Evolutionary conservation across 106 monocot genomes (phyloP), one percentile per base, ranked within the genome.

Genomic region (Apostasia shenzhenica): DNA sequence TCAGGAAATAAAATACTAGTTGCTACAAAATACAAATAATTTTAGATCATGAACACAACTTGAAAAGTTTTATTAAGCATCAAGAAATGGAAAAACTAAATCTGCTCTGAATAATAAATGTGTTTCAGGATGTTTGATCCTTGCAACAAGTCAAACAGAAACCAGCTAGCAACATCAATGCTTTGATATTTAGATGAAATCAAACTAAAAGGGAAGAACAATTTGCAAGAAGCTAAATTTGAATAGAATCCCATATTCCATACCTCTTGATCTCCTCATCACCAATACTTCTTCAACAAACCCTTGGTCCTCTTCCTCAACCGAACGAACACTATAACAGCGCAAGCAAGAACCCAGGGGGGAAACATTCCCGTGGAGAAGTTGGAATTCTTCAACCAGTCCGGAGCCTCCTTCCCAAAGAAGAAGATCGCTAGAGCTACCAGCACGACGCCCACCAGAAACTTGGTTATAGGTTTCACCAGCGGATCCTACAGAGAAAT

Each of bases 301-400:
- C 77, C 75, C 84, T 76, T 91, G 42, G 92, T 99, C 77, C 97
- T 87, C 76, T 99, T 99, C 78, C 87, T 82, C 68, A 92, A 59
- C 8, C 97, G 80, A 65, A 71, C 77, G 67, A 99, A 99, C 6
- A 77, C 87, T 40, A 99, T 81, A 50, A 92, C 75, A 37, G 82
- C 72, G 61, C 84, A 87, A 66, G 87, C 92, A 55, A 99, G 85
- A 62, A 92, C 73, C 97, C 97, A 99, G 1, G 97, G 87, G 14
- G 97, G 87, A 62, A 99, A 89, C 26, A 44, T 79, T 14, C 70
- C 65, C 43, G n/a, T 63, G 8, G 67, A 63, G 45, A 85, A 53
- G 1, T 26, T 72, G 40, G 82, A 84, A 37, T 67, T 38, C 52
- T 70, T 79, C 26, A 97, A 69, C 92, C 89, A 87, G n/a, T 77